These are phyloP conservation scores for Ganoderma lucidum DNA, from an alignment of 1,284 basidiomycete genomes.

Conservation along the genomic window DNA sequence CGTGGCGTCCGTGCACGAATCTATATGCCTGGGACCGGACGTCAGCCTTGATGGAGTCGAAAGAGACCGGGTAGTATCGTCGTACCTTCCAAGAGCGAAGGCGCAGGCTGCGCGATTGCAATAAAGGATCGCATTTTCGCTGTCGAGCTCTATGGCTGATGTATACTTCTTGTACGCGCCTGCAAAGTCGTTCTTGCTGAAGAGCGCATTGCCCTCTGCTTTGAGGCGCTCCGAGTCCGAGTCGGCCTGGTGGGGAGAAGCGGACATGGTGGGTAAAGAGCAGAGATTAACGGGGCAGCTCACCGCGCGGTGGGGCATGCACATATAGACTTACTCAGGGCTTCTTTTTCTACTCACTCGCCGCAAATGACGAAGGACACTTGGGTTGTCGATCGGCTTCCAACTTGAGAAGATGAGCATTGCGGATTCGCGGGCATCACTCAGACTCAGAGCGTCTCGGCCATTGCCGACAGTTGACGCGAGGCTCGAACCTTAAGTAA, in stretches of 20 bases:
- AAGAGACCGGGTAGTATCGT: neutral
- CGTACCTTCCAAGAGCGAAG: conserved; percentile 33
- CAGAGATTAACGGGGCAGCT: neutral
- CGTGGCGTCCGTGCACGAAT: conserved; percentile 27
- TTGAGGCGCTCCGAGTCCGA: conserved; percentile 37
- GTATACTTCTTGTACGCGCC: conserved; percentile 45
- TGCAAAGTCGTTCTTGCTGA: conserved; percentile 41
- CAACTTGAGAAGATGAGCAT: neutral
- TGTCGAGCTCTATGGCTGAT: conserved; percentile 43
- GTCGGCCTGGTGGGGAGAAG: conserved; percentile 13
- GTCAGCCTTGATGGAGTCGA: neutral
- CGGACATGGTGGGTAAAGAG: conserved; percentile 16
- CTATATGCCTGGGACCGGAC: conserved; percentile 22
- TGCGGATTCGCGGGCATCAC: too few relatives aligned
- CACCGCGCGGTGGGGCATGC: neutral
- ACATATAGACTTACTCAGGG: neutral
- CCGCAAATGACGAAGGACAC: neutral
- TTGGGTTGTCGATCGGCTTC: neutral
- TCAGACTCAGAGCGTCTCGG: too few relatives aligned
- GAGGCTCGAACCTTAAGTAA: too few relatives aligned
- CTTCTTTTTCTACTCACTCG: neutral
- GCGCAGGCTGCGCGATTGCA: conserved; percentile 48
- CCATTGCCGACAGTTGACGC: too few relatives aligned
- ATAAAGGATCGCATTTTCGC: conserved; percentile 45
- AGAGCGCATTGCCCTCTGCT: conserved; percentile 48